These are phyloP conservation scores for Metschnikowia proteae DNA, from an alignment of 805 yeast species.

Conservation along the genomic window DNA sequence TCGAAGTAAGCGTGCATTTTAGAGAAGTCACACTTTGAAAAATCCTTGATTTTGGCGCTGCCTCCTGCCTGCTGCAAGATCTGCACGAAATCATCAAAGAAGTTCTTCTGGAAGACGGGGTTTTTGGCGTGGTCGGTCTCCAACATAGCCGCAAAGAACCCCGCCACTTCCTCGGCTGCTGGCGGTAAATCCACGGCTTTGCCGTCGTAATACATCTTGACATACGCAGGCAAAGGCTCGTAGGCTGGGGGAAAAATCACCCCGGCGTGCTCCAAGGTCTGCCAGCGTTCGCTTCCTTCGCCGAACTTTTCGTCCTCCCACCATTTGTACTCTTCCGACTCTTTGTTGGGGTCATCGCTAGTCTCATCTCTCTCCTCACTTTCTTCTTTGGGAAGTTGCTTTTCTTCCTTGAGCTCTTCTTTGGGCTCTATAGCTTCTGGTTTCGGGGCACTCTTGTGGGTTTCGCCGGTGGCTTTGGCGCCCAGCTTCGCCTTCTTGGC, in stretches of 20 bases:
- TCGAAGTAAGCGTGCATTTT: constrained; percentile 73
- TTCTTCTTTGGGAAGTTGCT: constrained; percentile 11
- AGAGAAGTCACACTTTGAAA: constrained; percentile 72
- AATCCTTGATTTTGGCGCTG: constrained; percentile 41
- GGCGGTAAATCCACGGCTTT: constrained; percentile 69
- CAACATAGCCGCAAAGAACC: constrained; percentile 84
- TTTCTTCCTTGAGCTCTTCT: not conserved
- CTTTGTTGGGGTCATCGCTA: constrained; percentile 14
- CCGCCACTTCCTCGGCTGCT: constrained; percentile 95
- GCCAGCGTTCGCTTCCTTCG: constrained; percentile 82
- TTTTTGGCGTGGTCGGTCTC: constrained; percentile 87
- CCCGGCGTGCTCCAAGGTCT: constrained; percentile 80
- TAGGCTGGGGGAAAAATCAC: constrained; percentile 92
- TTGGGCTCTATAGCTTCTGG: not conserved
- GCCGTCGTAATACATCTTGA: constrained; percentile 73
- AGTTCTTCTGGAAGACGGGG: constrained; percentile 81
- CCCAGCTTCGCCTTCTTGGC: not conserved
- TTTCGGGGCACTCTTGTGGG: not conserved
- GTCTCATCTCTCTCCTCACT: constrained; percentile 8
- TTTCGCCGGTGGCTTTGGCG: not conserved
- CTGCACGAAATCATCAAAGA: constrained; percentile 70
- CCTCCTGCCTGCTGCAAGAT: constrained; percentile 70
- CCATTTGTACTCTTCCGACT: constrained; percentile 62
- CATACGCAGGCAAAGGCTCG: constrained; percentile 75
- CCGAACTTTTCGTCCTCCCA: constrained; percentile 71